Evolutionary conservation across 2,329 filamentous ascomycete species (phyloP).

Genomic region (Lecanicillium sp.): DNA sequence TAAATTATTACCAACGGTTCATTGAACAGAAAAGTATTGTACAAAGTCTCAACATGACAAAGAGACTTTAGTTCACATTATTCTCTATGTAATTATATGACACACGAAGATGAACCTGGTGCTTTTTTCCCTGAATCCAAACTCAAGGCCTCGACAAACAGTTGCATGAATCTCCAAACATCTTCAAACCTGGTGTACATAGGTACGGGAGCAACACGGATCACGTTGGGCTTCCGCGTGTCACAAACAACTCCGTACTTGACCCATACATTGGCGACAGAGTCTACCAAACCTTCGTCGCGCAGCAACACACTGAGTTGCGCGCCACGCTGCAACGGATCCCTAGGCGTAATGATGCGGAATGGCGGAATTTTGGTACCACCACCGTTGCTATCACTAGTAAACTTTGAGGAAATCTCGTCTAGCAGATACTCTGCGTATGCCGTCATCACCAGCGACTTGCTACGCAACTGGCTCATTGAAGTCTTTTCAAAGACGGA

Average conservation of each 20-base stretch:
- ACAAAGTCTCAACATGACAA: too few relatives aligned
- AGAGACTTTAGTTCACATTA: too few relatives aligned
- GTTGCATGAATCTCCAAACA: constrained; percentile 45
- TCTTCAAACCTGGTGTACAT: constrained; percentile 78
- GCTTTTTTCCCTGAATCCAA: too few relatives aligned
- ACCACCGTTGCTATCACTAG: constrained; percentile 18
- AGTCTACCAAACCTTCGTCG: constrained; percentile 62
- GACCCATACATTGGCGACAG: constrained; percentile 55
- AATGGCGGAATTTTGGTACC: constrained; percentile 35
- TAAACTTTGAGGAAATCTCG: constrained; percentile 30
- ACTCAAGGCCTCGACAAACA: constrained; percentile 25
- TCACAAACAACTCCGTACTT: constrained; percentile 68
- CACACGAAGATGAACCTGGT: too few relatives aligned
- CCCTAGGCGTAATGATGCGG: constrained; percentile 60
- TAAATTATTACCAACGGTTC: too few relatives aligned
- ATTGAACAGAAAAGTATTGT: too few relatives aligned
- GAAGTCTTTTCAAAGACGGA: constrained; percentile 65
- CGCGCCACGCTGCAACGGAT: constrained; percentile 62
- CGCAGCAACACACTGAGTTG: constrained; percentile 71
- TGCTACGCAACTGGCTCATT: constrained; percentile 61
- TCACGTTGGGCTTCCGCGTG: constrained; percentile 77
- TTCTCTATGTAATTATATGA: too few relatives aligned
- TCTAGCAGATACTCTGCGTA: constrained; percentile 66
- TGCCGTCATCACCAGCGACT: constrained; percentile 64
- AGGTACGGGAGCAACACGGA: constrained; percentile 75